Base-by-base conservation (phyloP, 306 rosid genomes). In the Dryas alaskensis region DNA sequence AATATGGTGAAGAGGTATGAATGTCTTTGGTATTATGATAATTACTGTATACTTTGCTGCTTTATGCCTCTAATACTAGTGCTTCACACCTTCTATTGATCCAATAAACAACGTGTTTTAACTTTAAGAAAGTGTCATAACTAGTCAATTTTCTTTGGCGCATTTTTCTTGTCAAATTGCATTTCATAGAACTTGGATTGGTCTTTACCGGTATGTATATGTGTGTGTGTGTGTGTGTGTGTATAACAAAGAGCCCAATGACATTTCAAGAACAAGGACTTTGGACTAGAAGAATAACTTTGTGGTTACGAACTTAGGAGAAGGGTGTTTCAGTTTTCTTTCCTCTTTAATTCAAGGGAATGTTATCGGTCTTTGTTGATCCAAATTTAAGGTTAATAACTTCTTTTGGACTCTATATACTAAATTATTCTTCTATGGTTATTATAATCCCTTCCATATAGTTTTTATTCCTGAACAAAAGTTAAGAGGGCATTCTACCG, bases 1-100 rank as follows among this genome's bases (percentile, higher is more conserved):
- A 88, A 81, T 91, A 94, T 65, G 97, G 97, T 46, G 96, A 91
- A 80, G 84, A 89, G 98, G 98, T 94, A 71, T 74, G 78, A 72
- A 72, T 81, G 60, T 55, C 76, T 53, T 53, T 65, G 7, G 46
- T 10, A 61, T 60, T 74, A 40, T 22, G 19, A 31, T 16, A 46
- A 72, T 17, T 27, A 16, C 37, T 45, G 39, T 57, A 13, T 49
- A 11, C 53, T 58, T 58, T 43, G 40, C 63, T 51, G 25, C 74
- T 25, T 70, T 42, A 25, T 31, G 37, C 76, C 79, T 66, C 65
- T 72, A 19, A 64, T 73, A 39, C 54, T 47, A 19, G 19, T 64
- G 19, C 50, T 74, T 22, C 60, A 74, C 65, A 42, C 66, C 73
- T 78, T 78, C 31, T 37, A 43, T 77, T 72, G 65, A 58, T 72